phyloP scores from a whole-genome alignment of 2,329 filamentous ascomycete genomes.

The Fusarium miscanthi region DNA sequence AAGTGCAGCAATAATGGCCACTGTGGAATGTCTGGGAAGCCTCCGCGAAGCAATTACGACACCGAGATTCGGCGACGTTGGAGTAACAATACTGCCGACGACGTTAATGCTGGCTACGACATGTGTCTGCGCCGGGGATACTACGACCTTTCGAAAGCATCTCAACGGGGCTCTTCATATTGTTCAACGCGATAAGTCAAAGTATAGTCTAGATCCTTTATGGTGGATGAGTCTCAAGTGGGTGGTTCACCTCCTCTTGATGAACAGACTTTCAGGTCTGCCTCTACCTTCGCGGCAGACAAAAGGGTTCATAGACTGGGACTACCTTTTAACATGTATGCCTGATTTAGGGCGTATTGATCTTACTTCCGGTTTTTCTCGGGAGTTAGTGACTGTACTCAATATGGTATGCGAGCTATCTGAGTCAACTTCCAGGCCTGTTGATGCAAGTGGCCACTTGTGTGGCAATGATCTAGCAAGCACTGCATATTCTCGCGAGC shows the following conservation, averaged over 20 bases:
- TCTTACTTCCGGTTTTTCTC: constrained; percentile 1
- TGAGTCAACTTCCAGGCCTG: neutral
- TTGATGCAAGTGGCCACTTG: neutral
- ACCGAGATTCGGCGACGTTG: neutral
- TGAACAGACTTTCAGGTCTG: constrained; percentile 6
- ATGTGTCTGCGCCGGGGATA: constrained; percentile 10
- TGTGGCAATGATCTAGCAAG: accelerated
- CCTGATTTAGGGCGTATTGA: constrained; percentile 10
- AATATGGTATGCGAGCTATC: constrained; percentile 6
- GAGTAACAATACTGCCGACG: neutral
- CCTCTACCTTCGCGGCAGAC: neutral
- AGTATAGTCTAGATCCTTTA: neutral
- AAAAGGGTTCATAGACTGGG: neutral
- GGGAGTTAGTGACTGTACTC: neutral
- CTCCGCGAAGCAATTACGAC: neutral
- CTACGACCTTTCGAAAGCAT: constrained; percentile 1
- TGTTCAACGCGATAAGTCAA: neutral
- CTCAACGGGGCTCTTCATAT: constrained; percentile 5
- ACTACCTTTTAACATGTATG: neutral
- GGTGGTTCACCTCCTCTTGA: constrained; percentile 11
- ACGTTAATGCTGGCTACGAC: constrained; percentile 18
- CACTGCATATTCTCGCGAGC: neutral
- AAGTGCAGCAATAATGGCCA: neutral
- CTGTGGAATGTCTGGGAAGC: neutral
- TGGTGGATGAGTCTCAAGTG: constrained; percentile 15